Base-by-base conservation (phyloP, 257 asterid genomes). In the Solanum tacnaense region DNA sequence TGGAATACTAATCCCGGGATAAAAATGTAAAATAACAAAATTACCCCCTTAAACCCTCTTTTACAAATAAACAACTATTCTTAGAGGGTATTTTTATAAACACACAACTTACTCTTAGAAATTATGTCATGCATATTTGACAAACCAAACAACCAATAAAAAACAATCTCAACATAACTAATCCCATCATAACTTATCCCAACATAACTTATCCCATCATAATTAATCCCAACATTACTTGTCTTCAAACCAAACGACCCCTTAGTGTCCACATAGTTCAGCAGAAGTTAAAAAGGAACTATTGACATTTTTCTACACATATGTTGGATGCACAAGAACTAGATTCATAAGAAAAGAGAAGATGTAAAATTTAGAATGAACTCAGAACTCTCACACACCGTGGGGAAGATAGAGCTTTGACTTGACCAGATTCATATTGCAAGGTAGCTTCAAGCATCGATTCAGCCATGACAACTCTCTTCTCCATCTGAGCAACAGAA, bases 401-500 rank as follows among this genome's bases (percentile, higher is more conserved):
- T 78, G 98, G 98, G 84, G 98, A 94, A 86, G 98, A 89, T 72
- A 87, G 31, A 85, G 98, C 95, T 92, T 96, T 96, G 72, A 82
- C 93, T 93, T 94, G 98, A 88, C 98, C 98, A 72, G 96, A 90
- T 96, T 96, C 95, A 39, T 95, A 95, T 68, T 95, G 95, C 92
- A 95, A 52, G 27, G 98, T 95, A 20, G 99, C 99, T 92, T 96
- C 97, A 88, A 96, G 92, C 98, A 91, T 92, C 2, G 99, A 92
- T 89, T 96, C 99, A 23, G 99, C 98, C 97, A 95, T 93, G 87
- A 96, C 95, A 87, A 92, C 98, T 89, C 97, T 94, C 89, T 93
- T 95, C 91, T 96, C 98, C 98, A 93, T 92, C 88, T 91, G 91
- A 84, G 92, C 88, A 85, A 93, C 88, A n/a, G 95, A 62, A 60